phyloP scores from a whole-genome alignment of 257 asterid genomes.

The Petunia secreta region DNA sequence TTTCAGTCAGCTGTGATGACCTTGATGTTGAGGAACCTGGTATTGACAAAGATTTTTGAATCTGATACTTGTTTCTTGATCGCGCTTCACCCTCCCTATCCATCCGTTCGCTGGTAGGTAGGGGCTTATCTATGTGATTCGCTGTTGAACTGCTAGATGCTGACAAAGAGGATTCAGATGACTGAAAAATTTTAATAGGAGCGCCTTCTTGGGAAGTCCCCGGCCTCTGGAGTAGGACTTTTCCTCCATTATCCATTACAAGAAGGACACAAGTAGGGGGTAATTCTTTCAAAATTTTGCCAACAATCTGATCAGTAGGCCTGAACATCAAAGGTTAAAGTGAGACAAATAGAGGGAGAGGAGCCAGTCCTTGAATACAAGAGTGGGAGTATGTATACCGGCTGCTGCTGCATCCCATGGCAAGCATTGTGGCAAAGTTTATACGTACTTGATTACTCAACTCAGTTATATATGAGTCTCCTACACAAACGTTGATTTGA shows the following conservation, averaged over 20 bases:
- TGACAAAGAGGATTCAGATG: constrained; percentile 49
- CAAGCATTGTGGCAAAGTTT: constrained; percentile 54
- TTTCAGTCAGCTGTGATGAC: constrained; percentile 40
- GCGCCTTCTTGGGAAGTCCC: constrained; percentile 83
- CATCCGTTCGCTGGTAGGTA: no score
- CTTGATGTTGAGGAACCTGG: constrained; percentile 51
- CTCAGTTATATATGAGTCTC: constrained; percentile 56
- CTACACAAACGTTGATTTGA: constrained; percentile 68
- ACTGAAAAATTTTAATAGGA: constrained; percentile 37
- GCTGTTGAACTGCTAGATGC: constrained; percentile 39
- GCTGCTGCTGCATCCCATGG: constrained; percentile 41
- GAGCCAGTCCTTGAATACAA: not conserved
- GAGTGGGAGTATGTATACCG: constrained; percentile 31
- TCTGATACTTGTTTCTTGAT: constrained; percentile 32
- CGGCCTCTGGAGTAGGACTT: constrained; percentile 51
- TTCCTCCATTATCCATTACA: constrained; percentile 65
- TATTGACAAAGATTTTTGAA: constrained; percentile 62
- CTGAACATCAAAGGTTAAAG: constrained; percentile 40
- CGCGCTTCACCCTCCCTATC: no score
- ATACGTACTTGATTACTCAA: constrained; percentile 68
- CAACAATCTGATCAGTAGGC: constrained; percentile 42
- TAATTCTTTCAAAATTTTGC: constrained; percentile 55
- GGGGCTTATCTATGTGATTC: no score
- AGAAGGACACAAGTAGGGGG: constrained; percentile 86
- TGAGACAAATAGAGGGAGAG: not conserved